Percentiles rank a stretch among this genome's conserved stretches.
Evolutionary conservation across 164 flowering plant species (phyloP).

Genomic region (Akebia trifoliata): DNA sequence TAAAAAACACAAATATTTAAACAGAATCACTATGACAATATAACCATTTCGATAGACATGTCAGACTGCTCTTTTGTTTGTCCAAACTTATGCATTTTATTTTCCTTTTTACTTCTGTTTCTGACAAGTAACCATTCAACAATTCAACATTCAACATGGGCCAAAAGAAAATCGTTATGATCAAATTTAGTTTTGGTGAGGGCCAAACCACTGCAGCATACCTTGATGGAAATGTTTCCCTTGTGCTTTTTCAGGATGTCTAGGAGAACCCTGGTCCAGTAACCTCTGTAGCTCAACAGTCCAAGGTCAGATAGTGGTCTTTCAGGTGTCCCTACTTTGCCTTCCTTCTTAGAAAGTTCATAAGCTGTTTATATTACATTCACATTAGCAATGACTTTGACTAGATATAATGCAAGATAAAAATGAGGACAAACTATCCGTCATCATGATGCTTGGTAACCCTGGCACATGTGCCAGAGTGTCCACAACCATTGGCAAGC

Average conservation of each 20-base stretch:
- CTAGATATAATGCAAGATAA: neutral
- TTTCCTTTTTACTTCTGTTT: neutral
- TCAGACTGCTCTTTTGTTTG: too few relatives aligned
- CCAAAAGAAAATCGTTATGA: neutral
- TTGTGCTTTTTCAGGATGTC: constrained; percentile 95
- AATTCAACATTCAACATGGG: too few relatives aligned
- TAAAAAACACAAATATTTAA: neutral
- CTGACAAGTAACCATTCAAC: neutral
- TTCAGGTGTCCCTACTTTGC: constrained; percentile 97
- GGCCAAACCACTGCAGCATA: constrained; percentile 16
- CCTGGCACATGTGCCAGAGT: neutral
- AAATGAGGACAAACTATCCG: neutral
- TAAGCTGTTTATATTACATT: constrained; percentile 47
- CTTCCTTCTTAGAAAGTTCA: constrained; percentile 94
- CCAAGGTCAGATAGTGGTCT: constrained; percentile 97
- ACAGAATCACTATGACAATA: neutral
- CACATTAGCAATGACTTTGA: neutral
- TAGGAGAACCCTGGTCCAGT: constrained; percentile 92
- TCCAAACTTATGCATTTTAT: neutral
- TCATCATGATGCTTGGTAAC: neutral
- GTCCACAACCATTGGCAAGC: too few relatives aligned
- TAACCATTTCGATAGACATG: neutral
- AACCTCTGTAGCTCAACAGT: constrained; percentile 90
- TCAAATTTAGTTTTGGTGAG: too few relatives aligned
- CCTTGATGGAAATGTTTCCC: constrained; percentile 95